Evolutionary conservation across 306 rosid species (phyloP), one percentile per base, ranked within the genome.

Genomic region (Prunus armeniaca): DNA sequence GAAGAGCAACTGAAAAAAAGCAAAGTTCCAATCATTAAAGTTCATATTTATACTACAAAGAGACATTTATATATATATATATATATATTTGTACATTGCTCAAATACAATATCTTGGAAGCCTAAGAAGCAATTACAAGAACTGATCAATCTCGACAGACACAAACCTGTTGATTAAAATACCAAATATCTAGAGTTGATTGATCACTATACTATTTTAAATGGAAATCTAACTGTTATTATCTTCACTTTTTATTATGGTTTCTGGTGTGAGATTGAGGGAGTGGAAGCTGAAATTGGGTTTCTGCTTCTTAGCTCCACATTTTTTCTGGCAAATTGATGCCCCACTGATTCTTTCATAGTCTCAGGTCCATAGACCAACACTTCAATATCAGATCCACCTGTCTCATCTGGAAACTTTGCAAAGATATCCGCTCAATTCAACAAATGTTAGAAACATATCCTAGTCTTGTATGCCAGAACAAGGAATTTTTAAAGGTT

Each of bases 321-420:
- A 83, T 34, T 77, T 86, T 45, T 81, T 80, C 66, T 84, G 75
- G 84, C 92, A 90, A 28, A 75, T 60, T 3, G 54, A 34, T 9
- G 96, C 93, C 72, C 93, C 72, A 90, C 90, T 0, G 93, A 84
- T 78, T 84, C 85, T 75, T 92, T 95, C 97, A 95, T 90, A 50
- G 81, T 70, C 83, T 89, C 93, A 2, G 96, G 96, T 71, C 99
- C 99, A 67, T 93, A 82, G 41, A 89, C 95, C 85, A 95, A 54
- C 12, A 92, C 90, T 71, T 96, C 97, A 65, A 86, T 61, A 67
- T 84, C 76, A 2, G 89, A 73, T 72, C 86, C 91, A 67, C 84
- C 70, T 15, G n/a, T 87, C 77, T 84, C 97, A 38, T 67, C 82
- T 38, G 67, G 47, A 75, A 91, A 77, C 74, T 85, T 67, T 47